Conservation (phyloP, 192 early-diverging fungal genomes). For the Diversispora eburnea region DNA sequence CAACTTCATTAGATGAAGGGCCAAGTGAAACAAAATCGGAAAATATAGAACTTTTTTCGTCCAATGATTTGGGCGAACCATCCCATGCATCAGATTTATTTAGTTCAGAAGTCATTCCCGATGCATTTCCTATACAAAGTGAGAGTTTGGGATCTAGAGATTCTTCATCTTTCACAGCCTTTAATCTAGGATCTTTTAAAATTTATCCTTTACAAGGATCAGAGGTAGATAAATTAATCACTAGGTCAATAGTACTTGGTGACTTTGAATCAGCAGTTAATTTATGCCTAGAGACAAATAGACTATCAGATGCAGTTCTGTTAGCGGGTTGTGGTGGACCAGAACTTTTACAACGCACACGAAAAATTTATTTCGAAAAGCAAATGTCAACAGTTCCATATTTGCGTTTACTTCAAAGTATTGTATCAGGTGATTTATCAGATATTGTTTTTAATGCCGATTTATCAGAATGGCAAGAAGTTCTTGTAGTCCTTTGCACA, state of each 20-base stretch:
- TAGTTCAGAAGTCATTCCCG: conserved; percentile 13
- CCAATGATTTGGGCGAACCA: background rate
- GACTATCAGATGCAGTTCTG: conserved; percentile 83
- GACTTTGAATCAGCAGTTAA: conserved; percentile 92
- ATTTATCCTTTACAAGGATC: conserved; percentile 56
- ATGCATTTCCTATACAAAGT: conserved; percentile 31
- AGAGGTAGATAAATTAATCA: conserved; percentile 79
- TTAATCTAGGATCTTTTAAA: conserved; percentile 40
- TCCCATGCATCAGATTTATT: conserved; percentile 26
- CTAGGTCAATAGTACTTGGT: conserved; percentile 79
- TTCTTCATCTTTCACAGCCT: conserved; percentile 31
- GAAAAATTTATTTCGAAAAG: conserved; percentile 81
- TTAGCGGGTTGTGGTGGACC: conserved; percentile 84
- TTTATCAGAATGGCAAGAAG: conserved; percentile 87
- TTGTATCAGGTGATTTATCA: conserved; percentile 74
- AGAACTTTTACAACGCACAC: conserved; percentile 69
- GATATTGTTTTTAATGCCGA: conserved; percentile 77
- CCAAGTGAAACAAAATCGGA: background rate
- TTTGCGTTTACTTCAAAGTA: conserved; percentile 76
- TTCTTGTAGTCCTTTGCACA: conserved; percentile 90
- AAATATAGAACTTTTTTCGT: conserved; percentile 4
- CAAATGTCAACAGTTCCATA: conserved; percentile 67
- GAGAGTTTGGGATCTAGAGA: background rate
- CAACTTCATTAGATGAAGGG: background rate
- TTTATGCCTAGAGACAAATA: conserved; percentile 76